Base-by-base conservation (phyloP, 2,329 filamentous ascomycete genomes). In the Fusarium xyrophilum region DNA sequence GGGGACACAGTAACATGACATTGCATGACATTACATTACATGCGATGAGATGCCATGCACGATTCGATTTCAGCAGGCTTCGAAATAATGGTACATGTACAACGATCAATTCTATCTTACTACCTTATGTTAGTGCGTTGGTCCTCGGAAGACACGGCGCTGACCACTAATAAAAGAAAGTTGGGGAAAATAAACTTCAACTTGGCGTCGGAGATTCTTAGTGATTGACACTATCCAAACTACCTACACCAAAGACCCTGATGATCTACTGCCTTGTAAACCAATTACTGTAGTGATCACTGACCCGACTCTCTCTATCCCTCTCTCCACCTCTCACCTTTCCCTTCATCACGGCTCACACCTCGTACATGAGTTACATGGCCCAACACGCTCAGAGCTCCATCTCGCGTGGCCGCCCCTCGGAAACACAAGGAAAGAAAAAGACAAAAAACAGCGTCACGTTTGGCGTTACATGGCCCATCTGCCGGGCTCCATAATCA, bases 331-430 rank as follows among this genome's bases (percentile, higher is more conserved):
- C 17, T 53, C 17, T 44, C 27, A 23, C 28, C 19, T 52, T 19
- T 52, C 21, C 55, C 56, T 43, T 35, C 44, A 43, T 56, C 54
- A 43, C 66, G 50, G 57, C 67, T 63, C 66, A 69, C 67, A 69
- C 67, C 67, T 69, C 54, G 63, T 15, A 69, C 67, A 56, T 63
- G 66, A 47, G 63, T 40, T 52, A 55, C 54, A 54, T 51, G 65
- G 44, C 65, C 61, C 61, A 63, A 59, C 65, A 63, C 51, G 11
- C 54, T 44, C 36, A 55, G 66, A 69, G 68, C 70, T 68, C 66
- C 68, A 74, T 74, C 72, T 73, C 72, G 72, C 72, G 72, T 74
- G 72, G 72, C 67, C 63, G 69, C 67, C 70, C 60, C 60, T 67
- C 69, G 51, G 66, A 74, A 53, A 51, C 52, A 68, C 64, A 65